Conservation (phyloP, 1,139 yeast genomes). For the Sugiyamaella grinbergsii region DNA sequence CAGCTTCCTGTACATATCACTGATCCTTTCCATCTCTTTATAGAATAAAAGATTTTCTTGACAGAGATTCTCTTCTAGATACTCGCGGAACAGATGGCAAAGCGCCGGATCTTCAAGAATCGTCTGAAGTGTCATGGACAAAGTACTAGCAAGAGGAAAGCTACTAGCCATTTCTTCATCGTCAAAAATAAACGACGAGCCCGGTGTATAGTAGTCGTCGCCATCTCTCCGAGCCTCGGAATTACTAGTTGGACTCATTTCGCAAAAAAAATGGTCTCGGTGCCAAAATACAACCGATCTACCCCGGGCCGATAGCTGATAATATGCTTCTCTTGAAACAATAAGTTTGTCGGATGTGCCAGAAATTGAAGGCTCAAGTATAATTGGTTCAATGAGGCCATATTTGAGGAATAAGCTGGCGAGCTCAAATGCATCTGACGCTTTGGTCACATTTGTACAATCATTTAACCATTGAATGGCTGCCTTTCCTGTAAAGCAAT, state of each 20-base stretch:
- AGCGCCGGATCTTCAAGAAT: conserved; percentile 78
- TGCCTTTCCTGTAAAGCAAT: conserved; percentile 73
- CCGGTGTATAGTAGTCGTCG: conserved; percentile 8
- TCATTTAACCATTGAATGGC: conserved; percentile 87
- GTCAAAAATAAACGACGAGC: background rate
- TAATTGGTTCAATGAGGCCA: conserved; percentile 48
- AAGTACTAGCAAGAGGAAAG: too few relatives aligned
- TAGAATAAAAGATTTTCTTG: conserved; percentile 77
- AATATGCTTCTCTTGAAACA: conserved; percentile 45
- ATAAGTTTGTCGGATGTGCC: conserved; percentile 17
- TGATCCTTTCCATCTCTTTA: conserved; percentile 54
- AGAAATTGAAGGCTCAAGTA: conserved; percentile 19
- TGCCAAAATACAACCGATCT: conserved; percentile 47
- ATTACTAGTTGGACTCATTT: background rate
- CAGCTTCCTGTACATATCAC: conserved; percentile 43
- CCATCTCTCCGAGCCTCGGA: background rate
- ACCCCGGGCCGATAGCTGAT: conserved; percentile 47
- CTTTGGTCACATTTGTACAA: conserved; percentile 70
- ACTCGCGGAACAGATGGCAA: conserved; percentile 64
- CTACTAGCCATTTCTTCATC: too few relatives aligned
- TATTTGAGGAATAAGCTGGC: conserved; percentile 57
- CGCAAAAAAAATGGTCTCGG: conserved; percentile 2
- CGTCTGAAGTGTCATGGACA: conserved; percentile 44
- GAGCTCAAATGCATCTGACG: conserved; percentile 62
- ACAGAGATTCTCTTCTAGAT: conserved; percentile 65